Evolutionary conservation across 331 rosid species (phyloP).

Genomic region (Telfairia occidentalis): DNA sequence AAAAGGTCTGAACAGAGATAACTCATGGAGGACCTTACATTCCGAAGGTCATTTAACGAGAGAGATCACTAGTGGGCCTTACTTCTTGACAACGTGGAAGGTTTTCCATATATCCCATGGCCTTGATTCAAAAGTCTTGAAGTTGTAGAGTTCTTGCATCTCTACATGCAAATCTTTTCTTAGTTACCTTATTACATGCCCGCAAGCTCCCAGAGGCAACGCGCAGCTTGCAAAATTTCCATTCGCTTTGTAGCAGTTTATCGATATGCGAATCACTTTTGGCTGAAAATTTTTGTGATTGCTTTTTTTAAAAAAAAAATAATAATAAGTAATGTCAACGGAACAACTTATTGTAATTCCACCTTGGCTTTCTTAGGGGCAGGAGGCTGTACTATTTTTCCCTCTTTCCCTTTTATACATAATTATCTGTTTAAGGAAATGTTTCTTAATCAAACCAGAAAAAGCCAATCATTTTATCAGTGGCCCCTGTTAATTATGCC

Average conservation of each 20-base stretch:
- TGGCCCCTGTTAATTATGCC: constrained; percentile 18
- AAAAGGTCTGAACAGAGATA: background rate
- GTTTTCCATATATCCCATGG: background rate
- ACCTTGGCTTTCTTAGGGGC: background rate
- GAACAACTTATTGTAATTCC: background rate
- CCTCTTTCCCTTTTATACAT: background rate
- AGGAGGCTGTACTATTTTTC: background rate
- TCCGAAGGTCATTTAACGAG: background rate
- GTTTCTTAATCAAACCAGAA: background rate
- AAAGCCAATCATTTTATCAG: background rate
- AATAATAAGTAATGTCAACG: background rate
- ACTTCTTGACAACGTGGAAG: background rate
- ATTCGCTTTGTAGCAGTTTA: background rate
- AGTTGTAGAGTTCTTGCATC: background rate
- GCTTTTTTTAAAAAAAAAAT: background rate
- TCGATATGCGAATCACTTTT: background rate
- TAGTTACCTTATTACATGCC: background rate
- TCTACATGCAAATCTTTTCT: background rate
- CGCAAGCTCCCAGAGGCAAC: background rate
- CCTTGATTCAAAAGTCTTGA: background rate
- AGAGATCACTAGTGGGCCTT: background rate
- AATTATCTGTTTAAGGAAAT: background rate
- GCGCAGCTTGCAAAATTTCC: background rate
- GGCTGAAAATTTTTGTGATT: background rate
- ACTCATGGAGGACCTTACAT: background rate